Percentiles rank a stretch among this genome's conserved stretches.
These are phyloP conservation scores for Panicum hallii DNA, from an alignment of 202 grass and related monocot genomes.

Conservation along the genomic window DNA sequence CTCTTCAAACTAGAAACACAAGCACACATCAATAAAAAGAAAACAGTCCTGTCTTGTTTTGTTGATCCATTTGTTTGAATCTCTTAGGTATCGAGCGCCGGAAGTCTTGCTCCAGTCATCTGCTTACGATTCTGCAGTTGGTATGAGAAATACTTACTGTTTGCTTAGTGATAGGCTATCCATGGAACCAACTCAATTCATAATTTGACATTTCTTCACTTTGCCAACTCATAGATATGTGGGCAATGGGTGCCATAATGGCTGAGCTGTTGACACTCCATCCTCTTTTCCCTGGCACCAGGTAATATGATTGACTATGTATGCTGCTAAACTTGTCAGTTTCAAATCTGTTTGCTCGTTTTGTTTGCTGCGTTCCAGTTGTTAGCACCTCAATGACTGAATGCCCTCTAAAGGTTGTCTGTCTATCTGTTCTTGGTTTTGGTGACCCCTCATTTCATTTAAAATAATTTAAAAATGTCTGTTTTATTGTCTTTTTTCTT, in stretches of 20 bases:
- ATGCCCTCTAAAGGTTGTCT: neutral
- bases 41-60: constrained; percentile 33
- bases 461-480: constrained; percentile 28
- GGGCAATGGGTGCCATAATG: constrained; percentile 99
- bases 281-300: constrained; percentile 95
- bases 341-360: neutral
- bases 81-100: constrained; percentile 91
- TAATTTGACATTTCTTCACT: constrained; percentile 42
- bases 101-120: constrained; percentile 96
- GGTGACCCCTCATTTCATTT: neutral
- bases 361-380: neutral
- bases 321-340: constrained; percentile 10
- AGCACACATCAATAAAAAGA: constrained; percentile 3
- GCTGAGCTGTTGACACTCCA: constrained; percentile 91
- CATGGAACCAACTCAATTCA: neutral
- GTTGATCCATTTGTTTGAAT: constrained; percentile 45
- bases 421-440: neutral
- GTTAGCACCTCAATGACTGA: neutral
- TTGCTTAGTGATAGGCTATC: constrained; percentile 30
- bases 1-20: neutral
- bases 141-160: constrained; percentile 53
- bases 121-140: constrained; percentile 90
- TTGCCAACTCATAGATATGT: constrained; percentile 81
- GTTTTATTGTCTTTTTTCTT: neutral
- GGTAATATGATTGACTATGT: constrained; percentile 61